Evolutionary conservation across 2,329 filamentous ascomycete genomes (phyloP).

Genomic region (Colletotrichum sp.): DNA sequence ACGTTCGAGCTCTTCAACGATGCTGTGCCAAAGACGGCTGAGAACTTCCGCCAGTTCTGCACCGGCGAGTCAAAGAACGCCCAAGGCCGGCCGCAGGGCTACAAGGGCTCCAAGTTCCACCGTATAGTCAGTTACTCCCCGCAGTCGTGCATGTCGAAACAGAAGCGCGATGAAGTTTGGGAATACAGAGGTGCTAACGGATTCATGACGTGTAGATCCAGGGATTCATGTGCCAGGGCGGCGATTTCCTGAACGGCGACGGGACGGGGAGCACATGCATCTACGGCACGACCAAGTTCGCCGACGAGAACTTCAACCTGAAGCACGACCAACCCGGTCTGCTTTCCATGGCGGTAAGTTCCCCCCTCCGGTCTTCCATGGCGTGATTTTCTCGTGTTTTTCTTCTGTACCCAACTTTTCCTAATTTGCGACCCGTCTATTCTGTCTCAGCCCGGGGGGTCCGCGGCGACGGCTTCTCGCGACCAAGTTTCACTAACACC

Average conservation of each 20-base stretch:
- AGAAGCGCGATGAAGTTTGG: neutral
- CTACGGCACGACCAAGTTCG: constrained; percentile 83
- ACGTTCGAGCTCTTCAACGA: constrained; percentile 91
- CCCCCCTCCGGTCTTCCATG: neutral
- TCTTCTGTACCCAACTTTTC: neutral
- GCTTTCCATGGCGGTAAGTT: constrained; percentile 88
- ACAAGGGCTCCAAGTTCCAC: constrained; percentile 95
- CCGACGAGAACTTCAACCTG: constrained; percentile 86
- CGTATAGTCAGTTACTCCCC: constrained; percentile 69
- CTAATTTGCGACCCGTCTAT: neutral
- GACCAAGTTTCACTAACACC: neutral
- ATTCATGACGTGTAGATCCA: constrained; percentile 67
- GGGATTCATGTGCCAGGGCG: constrained; percentile 97
- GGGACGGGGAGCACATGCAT: constrained; percentile 89
- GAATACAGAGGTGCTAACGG: neutral
- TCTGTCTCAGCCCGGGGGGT: neutral
- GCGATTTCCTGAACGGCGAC: constrained; percentile 93
- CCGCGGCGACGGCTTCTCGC: neutral
- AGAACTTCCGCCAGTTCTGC: constrained; percentile 97
- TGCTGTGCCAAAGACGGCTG: constrained; percentile 83
- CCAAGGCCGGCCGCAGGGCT: constrained; percentile 82
- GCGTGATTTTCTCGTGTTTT: neutral
- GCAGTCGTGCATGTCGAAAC: neutral
- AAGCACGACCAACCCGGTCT: constrained; percentile 82
- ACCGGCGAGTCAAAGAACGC: constrained; percentile 88